Evolutionary conservation across 2,329 filamentous ascomycete species (phyloP).

Genomic region (Beauveria sp.): DNA sequence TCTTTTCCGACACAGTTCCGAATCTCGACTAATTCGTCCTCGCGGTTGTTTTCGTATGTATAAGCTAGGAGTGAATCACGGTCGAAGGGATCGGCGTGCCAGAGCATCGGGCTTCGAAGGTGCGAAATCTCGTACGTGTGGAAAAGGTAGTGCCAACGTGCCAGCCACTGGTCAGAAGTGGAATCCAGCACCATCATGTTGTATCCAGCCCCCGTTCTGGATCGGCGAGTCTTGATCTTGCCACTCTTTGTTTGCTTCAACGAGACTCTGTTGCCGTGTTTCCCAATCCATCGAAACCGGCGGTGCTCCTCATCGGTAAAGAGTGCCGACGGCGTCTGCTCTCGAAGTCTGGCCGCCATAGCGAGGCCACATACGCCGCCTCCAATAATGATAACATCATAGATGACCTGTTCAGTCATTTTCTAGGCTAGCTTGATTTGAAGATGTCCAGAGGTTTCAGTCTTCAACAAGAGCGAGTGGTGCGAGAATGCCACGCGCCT

Average conservation of each 20-base stretch:
- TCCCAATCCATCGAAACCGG: slow-evolving; percentile 70
- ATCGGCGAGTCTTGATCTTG: slow-evolving; percentile 18
- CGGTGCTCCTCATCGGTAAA: slow-evolving; percentile 80
- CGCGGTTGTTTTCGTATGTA: slow-evolving; percentile 52
- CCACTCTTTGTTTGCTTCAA: slow-evolving; percentile 39
- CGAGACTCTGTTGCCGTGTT: slow-evolving; percentile 52
- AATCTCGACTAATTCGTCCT: slow-evolving; percentile 61
- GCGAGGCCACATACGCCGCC: slow-evolving; percentile 70
- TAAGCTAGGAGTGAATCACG: slow-evolving; percentile 66
- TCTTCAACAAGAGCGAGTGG: background rate
- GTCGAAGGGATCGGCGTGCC: slow-evolving; percentile 70
- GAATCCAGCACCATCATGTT: slow-evolving; percentile 60
- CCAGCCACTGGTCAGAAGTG: slow-evolving; percentile 57
- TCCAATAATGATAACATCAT: slow-evolving; percentile 66
- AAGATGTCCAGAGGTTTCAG: too few species aligned
- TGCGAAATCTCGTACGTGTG: slow-evolving; percentile 60
- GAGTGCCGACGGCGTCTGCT: slow-evolving; percentile 66
- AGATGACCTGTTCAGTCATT: slow-evolving; percentile 25
- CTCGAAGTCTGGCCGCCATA: slow-evolving; percentile 62
- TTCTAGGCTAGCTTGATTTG: background rate
- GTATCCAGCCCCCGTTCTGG: slow-evolving; percentile 19
- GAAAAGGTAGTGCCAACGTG: slow-evolving; percentile 64
- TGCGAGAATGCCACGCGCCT: too few species aligned
- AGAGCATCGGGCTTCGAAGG: slow-evolving; percentile 73
- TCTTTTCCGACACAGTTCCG: slow-evolving; percentile 70